Evolutionary conservation across 441 rosid genomes (phyloP).

Genomic region (Dalechampia spathulata): DNA sequence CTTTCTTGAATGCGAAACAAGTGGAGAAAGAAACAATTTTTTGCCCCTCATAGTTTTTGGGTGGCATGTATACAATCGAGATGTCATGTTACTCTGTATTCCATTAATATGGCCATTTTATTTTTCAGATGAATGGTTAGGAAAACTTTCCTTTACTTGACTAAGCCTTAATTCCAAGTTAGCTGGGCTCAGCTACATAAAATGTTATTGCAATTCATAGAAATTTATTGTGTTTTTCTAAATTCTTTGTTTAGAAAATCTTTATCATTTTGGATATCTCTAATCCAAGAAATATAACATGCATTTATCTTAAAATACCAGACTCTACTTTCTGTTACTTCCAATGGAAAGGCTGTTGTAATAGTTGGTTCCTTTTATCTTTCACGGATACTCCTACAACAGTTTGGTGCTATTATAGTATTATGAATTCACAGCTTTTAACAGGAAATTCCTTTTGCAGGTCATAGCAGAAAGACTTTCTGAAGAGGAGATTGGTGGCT

Average conservation of each 20-base stretch:
- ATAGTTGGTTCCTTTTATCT: neutral
- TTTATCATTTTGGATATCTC: neutral
- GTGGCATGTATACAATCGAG: too few relatives aligned
- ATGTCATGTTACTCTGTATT: too few relatives aligned
- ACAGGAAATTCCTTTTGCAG: conserved; percentile 22
- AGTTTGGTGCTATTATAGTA: neutral
- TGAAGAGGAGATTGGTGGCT: conserved; percentile 87
- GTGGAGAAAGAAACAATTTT: too few relatives aligned
- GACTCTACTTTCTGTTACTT: neutral
- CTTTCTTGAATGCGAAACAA: neutral
- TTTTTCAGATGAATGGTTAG: too few relatives aligned
- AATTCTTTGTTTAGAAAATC: too few relatives aligned
- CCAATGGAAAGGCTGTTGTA: neutral
- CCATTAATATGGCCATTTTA: too few relatives aligned
- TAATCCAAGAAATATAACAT: neutral
- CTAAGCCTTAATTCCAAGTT: too few relatives aligned
- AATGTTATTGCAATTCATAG: too few relatives aligned
- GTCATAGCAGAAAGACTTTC: conserved; percentile 92
- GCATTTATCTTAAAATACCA: neutral
- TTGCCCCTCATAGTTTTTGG: too few relatives aligned
- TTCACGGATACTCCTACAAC: neutral
- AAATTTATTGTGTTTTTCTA: too few relatives aligned
- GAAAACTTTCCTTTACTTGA: too few relatives aligned
- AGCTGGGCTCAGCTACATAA: too few relatives aligned
- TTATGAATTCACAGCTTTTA: conserved; percentile 8